These are phyloP conservation scores for Aspergillus sp. DNA, from an alignment of 2,329 filamentous ascomycete genomes.

Conservation along the genomic window DNA sequence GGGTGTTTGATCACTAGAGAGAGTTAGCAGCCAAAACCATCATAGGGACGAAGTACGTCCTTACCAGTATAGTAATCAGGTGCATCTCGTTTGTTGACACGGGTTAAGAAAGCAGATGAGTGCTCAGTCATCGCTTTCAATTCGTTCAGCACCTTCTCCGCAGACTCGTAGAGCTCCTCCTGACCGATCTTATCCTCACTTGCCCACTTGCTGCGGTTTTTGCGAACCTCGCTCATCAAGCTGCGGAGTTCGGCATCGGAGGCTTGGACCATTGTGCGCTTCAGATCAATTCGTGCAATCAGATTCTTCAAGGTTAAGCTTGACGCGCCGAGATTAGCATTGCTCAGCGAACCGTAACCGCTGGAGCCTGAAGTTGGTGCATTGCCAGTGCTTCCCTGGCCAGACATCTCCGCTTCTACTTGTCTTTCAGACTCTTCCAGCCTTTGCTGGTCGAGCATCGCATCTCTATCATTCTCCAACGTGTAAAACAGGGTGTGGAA, in stretches of 20 bases:
- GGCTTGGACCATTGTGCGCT: conserved; percentile 85
- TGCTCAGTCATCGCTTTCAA: conserved; percentile 97
- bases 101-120: conserved; percentile 90
- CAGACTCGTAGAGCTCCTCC: conserved; percentile 94
- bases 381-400: conserved; percentile 59
- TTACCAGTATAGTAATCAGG: conserved; percentile 92
- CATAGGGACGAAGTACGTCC: conserved; percentile 33
- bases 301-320: conserved; percentile 96
- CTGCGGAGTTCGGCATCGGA: conserved; percentile 91
- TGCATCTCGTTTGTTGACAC: conserved; percentile 95
- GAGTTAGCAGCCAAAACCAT: conserved; percentile 25
- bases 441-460: conserved; percentile 97
- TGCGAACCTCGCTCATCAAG: conserved; percentile 95
- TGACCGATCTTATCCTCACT: conserved; percentile 97
- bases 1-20: conserved; percentile 86
- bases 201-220: conserved; percentile 98
- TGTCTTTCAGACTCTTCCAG: conserved; percentile 96
- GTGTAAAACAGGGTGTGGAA: conserved; percentile 96
- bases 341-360: conserved; percentile 87
- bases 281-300: conserved; percentile 91
- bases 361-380: conserved; percentile 59
- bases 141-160: conserved; percentile 95
- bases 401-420: conserved; percentile 91
- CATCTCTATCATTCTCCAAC: conserved; percentile 89
- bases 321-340: conserved; percentile 91